Conservation (phyloP, 371 early-diverging fungal genomes). For the Dinochytrium kinnereticum region DNA sequence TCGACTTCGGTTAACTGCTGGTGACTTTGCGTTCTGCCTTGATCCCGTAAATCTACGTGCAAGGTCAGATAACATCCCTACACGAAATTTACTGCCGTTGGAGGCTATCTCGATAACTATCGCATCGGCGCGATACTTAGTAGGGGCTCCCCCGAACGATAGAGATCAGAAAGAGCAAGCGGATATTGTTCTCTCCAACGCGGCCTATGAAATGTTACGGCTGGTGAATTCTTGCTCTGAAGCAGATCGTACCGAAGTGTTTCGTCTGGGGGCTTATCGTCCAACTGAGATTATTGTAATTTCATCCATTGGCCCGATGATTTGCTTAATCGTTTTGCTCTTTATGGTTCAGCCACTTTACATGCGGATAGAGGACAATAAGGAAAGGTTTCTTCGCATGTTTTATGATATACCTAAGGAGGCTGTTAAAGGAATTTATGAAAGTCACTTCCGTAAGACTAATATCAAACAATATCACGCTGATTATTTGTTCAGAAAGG, state of each 20-base stretch:
- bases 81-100: not conserved
- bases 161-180: not conserved
- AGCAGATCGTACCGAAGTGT: constrained; percentile 10
- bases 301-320: constrained; percentile 18
- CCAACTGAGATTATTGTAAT: constrained; percentile 18
- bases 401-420: constrained; percentile 43
- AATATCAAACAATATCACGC: not conserved
- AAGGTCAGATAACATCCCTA: too few relatives aligned
- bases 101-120: not conserved
- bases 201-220: constrained; percentile 2
- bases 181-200: not conserved
- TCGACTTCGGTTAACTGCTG: not conserved
- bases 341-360: constrained; percentile 36
- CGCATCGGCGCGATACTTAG: not conserved
- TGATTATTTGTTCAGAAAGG: constrained; percentile 13
- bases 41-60: too few relatives aligned
- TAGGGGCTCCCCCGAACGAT: not conserved
- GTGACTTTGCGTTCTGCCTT: not conserved
- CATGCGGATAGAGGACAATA: constrained; percentile 22
- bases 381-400: constrained; percentile 32
- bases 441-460: constrained; percentile 30
- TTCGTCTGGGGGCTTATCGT: not conserved
- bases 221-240: not conserved
- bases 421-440: constrained; percentile 41
- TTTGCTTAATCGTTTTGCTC: constrained; percentile 23